A percentile compares a stretch with the other conserved stretches of the same genome.
Conservation (phyloP, 1,139 yeast species). For the Blastobotrys illinoisensis region DNA sequence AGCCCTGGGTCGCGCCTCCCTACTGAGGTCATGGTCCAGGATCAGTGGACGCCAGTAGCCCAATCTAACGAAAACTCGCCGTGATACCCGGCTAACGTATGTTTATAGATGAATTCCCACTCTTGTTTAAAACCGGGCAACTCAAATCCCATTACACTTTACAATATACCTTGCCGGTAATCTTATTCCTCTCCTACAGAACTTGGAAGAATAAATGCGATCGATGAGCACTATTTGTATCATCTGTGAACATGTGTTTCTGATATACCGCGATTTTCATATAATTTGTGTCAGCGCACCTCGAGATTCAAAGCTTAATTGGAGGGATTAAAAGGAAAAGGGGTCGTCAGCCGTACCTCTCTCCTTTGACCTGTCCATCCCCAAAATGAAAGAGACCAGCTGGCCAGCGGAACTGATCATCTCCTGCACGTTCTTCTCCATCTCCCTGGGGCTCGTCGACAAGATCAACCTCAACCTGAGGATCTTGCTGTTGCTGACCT, state of each 20-base stretch:
- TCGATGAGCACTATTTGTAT: no score
- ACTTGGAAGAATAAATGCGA: no score
- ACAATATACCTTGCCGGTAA: no score
- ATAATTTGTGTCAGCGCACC: no score
- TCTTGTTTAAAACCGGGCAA: not conserved
- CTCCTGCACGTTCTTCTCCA: conserved; percentile 7
- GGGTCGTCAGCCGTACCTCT: not conserved
- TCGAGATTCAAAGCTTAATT: no score
- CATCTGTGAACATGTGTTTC: no score
- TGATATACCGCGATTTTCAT: no score
- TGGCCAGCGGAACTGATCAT: conserved; percentile 15
- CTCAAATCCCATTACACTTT: not conserved
- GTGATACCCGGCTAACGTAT: no score
- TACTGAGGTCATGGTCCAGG: not conserved
- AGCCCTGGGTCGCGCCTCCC: not conserved
- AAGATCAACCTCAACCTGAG: conserved; percentile 18
- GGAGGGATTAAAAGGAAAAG: not conserved
- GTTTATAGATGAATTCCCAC: no score
- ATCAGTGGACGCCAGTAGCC: not conserved
- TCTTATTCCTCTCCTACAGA: no score
- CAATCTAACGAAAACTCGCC: not conserved
- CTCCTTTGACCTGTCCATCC: not conserved
- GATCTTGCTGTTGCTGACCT: conserved; percentile 18
- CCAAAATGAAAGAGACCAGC: conserved; percentile 12
- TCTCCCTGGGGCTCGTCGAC: conserved; percentile 7